Conservation (phyloP, 495 filamentous ascomycete species). For the Letharia columbiana region DNA sequence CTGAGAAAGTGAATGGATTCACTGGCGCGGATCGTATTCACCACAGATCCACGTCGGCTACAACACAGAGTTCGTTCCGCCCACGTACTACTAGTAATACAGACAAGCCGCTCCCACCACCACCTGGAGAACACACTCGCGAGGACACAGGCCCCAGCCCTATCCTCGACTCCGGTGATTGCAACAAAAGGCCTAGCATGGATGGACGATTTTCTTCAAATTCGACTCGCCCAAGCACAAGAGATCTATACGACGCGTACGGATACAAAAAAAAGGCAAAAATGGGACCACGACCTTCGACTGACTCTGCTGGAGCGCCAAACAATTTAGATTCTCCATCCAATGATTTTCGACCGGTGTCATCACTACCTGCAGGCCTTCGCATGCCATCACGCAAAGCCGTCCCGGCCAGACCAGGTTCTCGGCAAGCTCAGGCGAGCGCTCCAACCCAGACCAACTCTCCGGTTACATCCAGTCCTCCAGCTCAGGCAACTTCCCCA, state of each 20-base stretch:
- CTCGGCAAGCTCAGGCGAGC: constrained; percentile 32
- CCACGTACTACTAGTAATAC: constrained; percentile 16
- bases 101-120: constrained; percentile 25
- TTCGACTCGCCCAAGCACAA: constrained; percentile 50
- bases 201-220: constrained; percentile 48
- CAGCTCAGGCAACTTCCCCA: constrained; percentile 29
- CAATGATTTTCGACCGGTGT: constrained; percentile 58
- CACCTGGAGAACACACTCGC: constrained; percentile 3
- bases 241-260: constrained; percentile 53
- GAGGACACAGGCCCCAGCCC: constrained; percentile 1
- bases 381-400: constrained; percentile 40
- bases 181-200: constrained; percentile 19
- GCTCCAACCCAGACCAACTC: constrained; percentile 21
- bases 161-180: constrained; percentile 12
- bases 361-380: constrained; percentile 50
- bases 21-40: constrained; percentile 13
- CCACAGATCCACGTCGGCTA: constrained; percentile 13
- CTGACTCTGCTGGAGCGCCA: constrained; percentile 57
- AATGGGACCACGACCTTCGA: constrained; percentile 71
- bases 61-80: constrained; percentile 8
- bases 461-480: neutral
- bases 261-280: constrained; percentile 65
- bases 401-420: constrained; percentile 34
- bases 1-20: constrained; percentile 14
- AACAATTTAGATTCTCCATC: constrained; percentile 45